Evolutionary conservation across 306 rosid genomes (phyloP), one percentile per base, ranked within the genome.

Genomic region (Casuarina cunninghamiana): DNA sequence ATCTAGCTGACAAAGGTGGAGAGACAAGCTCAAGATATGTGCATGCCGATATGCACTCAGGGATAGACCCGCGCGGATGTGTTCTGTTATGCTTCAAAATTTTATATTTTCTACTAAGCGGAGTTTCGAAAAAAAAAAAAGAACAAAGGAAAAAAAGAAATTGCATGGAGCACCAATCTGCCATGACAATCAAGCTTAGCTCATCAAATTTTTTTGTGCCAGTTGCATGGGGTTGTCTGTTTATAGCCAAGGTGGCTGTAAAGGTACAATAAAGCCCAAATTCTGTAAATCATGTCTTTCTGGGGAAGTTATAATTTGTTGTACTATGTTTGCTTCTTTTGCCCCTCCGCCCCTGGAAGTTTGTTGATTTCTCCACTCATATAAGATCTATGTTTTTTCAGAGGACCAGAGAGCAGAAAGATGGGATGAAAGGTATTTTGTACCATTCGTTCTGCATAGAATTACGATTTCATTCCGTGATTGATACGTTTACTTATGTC

Each of bases 401-500:
- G 99, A 80, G 71, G 79, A 72, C 80, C 13, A 80, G 77, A 74
- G 89, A 75, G 32, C 45, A 51, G 55, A 85, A 86, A 80, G 89
- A 87, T 61, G 85, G 53, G 60, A 57, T 53, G 62, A 81, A 83
- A 87, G 91, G 89, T 83, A 79, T 72, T 16, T 42, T 61, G 3
- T 37, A 51, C 57, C 43, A 8, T 48, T 48, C 21, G 37, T 68
- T 66, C 35, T 32, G 2, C n/a, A 55, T 66, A 45, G 32, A 0
- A 26, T 26, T 26, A 26, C 32, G 32, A 26, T 26, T 26, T 26
- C 32, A 77, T 60, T 53, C 48, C 42, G 11, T 65, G 68, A 15
- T 37, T 13, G 46, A 50, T 75, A 5, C 21, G 38, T 38, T 3
- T 6, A 26, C 32, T 15, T 70, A 10, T 79, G 39, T 17, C 44